Evolutionary conservation across 306 rosid species (phyloP).

Genomic region (Acacia crassicarpa): DNA sequence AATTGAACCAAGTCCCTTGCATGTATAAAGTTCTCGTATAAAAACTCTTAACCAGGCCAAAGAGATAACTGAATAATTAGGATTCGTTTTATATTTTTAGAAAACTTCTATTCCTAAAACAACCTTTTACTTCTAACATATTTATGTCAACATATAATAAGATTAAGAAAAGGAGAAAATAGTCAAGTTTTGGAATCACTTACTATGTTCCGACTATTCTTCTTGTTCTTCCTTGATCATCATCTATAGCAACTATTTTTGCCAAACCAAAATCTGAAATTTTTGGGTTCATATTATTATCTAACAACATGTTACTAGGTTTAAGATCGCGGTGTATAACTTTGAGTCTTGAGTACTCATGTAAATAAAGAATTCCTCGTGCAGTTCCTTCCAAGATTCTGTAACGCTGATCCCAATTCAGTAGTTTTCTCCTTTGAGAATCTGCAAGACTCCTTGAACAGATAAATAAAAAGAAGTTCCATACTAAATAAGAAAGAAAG

Average conservation of each 20-base stretch:
- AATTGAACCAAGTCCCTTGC: not conserved
- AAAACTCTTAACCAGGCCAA: not conserved
- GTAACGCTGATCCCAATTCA: constrained; percentile 33
- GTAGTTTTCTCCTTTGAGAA: constrained; percentile 11
- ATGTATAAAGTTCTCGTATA: not conserved
- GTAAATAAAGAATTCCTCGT: constrained; percentile 26
- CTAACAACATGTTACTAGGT: constrained; percentile 2
- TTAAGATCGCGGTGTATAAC: constrained; percentile 27
- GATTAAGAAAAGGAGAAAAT: not conserved
- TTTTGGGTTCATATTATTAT: constrained; percentile 13
- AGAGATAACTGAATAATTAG: not conserved
- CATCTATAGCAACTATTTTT: not conserved
- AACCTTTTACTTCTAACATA: not conserved
- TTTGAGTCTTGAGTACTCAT: constrained; percentile 37
- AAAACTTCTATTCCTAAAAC: not conserved
- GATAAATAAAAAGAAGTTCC: too few species aligned
- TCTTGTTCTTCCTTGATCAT: not conserved
- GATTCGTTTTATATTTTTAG: not conserved
- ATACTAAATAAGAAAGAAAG: not conserved
- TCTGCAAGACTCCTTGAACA: not conserved
- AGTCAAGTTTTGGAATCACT: not conserved
- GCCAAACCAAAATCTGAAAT: constrained; percentile 4
- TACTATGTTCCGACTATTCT: constrained; percentile 18
- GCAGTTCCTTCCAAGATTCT: constrained; percentile 40
- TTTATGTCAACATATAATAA: not conserved